Base-by-base conservation (phyloP, 2,329 filamentous ascomycete species). In the Colletotrichum sp. region DNA sequence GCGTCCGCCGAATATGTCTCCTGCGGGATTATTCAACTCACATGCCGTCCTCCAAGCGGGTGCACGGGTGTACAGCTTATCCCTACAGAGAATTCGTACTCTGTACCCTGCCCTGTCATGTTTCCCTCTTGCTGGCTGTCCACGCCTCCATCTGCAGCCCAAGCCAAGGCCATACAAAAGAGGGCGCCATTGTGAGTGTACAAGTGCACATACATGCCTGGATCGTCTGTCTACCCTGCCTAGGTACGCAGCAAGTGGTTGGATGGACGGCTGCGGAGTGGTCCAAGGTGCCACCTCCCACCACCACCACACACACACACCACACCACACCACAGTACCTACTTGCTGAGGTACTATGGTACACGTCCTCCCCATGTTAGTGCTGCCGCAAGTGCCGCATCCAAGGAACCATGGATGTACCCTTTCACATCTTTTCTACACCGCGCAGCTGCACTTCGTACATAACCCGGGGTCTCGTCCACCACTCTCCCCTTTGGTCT, bases 51-150 rank as follows among this genome's bases (percentile, higher is more conserved):
- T 44, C 71, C 49, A 75, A 59, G 63, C 68, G 32, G 61, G 71
- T 76, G 77, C 75, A 77, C 77, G 77, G 75, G 71, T 77, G 62
- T 66, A 78, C 63, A 70, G 70, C 69, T 77, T 72, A 75, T 76
- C 59, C 59, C 61, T 71, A 63, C 19, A 34, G 29, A 22, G 59
- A 15, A 36, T 32, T 30, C 59, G 34, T 44, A 27, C 30, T 63
- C 62, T 65, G 59, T 34, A 32, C 62, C 62, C 62, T 65, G 15
- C 36, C 34, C 34, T 39, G 36, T 39, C 36, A 19, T 39, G 25
- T 65, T 30, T 65, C 57, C 27, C 66, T 62, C 57, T 64, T 29
- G 29, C 66, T 70, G 55, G 30, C 22, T n/a, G 69, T 15, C 34
- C 55, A 13, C 29, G 52, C 25, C 66, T 29, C 55, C 66, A 59